Base-by-base conservation (phyloP, 2,329 filamentous ascomycete species). In the Phialocephala subalpina region DNA sequence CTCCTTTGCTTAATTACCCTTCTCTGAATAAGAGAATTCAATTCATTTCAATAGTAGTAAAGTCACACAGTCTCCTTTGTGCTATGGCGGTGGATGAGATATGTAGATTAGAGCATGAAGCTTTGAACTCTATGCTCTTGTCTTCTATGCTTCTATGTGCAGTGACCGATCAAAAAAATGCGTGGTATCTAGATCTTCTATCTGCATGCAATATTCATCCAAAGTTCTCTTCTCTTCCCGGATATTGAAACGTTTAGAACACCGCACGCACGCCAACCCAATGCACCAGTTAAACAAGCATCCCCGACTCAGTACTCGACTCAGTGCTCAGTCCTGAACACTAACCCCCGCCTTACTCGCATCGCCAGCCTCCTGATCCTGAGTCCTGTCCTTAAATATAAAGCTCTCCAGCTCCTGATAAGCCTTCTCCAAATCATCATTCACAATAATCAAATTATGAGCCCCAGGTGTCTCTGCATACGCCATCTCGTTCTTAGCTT, bases 401-500 rank as follows among this genome's bases (percentile, higher is more conserved):
- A 82, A 86, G 27, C 80, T 79, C 70, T 82, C 87, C 25, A 88
- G 76, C 73, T 86, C 79, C 75, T 80, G 79, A 76, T 84, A 87
- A 0, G 86, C 84, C 71, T 78, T 82, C 67, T 89, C 86, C 64
- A 90, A 73, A 72, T 89, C 85, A 75, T 91, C 87, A 74, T 92
- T 92, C 53, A 91, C 83, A 65, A 92, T 84, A 68, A 88, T 84
- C 75, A 85, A 82, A 74, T 92, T 89, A 76, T 90, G 86, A 11
- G 87, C 87, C 20, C 90, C 91, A 0, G 87, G 86, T 1, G 85
- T 86, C 79, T 89, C 85, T 49, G 90, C 83, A 76, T 87, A 96
- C 68, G 90, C 91, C 67, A 97, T 83, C 82, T 97, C 93, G 57
- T 87, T 83, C 78, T 86, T 84, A 2, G 93, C 93, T 78, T 93